phyloP scores from a whole-genome alignment of 2,329 filamentous ascomycete genomes.

The Penicillium occitanis region DNA sequence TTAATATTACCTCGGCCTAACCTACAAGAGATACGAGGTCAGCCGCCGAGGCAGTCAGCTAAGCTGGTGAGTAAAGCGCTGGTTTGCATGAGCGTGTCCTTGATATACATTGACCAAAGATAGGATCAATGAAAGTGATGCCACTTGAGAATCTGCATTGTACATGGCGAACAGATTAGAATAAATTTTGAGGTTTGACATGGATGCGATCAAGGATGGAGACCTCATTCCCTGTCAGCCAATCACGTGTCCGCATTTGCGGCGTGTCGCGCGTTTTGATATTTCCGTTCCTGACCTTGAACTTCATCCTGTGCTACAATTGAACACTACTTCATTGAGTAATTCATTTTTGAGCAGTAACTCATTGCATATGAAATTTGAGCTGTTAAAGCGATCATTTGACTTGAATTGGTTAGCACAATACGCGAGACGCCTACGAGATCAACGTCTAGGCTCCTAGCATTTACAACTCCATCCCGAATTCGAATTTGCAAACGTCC shows the following conservation, averaged over 20 bases:
- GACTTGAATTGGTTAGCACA: background rate
- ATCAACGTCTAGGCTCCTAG: constrained; percentile 3
- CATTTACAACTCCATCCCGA: background rate
- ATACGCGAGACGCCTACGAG: background rate
- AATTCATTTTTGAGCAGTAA: background rate
- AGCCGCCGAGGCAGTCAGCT: background rate
- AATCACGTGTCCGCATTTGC: constrained; percentile 17
- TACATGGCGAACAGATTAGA: background rate
- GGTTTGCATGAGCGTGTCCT: background rate
- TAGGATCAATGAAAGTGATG: background rate
- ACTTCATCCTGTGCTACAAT: background rate
- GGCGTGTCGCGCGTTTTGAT: constrained; percentile 18
- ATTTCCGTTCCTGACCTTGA: constrained; percentile 14
- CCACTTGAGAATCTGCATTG: background rate
- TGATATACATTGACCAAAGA: background rate
- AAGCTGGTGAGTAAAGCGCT: background rate
- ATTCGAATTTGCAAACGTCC: background rate
- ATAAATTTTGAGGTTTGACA: background rate
- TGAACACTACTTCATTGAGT: background rate
- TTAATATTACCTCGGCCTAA: background rate
- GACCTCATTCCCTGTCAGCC: constrained; percentile 13
- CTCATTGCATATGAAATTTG: too few species aligned
- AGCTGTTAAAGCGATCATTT: background rate
- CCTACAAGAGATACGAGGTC: background rate
- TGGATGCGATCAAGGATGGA: background rate